Evolutionary conservation across 192 early-diverging fungal species (phyloP).

Genomic region (Dimargaris cristalligena): DNA sequence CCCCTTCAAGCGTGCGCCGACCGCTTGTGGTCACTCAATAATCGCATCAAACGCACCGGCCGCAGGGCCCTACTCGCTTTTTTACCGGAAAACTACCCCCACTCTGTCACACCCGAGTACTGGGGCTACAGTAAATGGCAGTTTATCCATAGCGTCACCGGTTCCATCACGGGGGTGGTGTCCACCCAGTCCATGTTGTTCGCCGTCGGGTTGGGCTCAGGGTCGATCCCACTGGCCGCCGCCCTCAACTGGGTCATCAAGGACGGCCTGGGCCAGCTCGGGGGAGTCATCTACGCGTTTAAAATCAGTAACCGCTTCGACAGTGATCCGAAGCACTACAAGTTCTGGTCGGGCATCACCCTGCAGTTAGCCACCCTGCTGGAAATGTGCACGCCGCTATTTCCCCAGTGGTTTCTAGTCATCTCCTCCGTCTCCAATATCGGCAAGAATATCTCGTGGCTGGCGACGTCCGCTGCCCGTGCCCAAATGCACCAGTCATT

Average conservation of each 20-base stretch:
- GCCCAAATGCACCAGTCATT: slow-evolving; percentile 72
- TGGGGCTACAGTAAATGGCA: slow-evolving; percentile 58
- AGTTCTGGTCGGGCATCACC: slow-evolving; percentile 49
- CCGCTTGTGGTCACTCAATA: no score
- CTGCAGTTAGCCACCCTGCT: slow-evolving; percentile 58
- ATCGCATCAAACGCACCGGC: no score
- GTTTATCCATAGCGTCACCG: slow-evolving; percentile 58
- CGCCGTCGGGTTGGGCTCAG: slow-evolving; percentile 63
- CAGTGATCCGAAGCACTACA: slow-evolving; percentile 64
- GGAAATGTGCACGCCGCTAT: slow-evolving; percentile 64
- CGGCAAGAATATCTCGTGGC: slow-evolving; percentile 75
- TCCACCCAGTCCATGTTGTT: slow-evolving; percentile 72
- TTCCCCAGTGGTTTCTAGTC: slow-evolving; percentile 54
- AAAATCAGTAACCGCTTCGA: slow-evolving; percentile 61
- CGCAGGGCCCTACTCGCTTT: slow-evolving; percentile 27
- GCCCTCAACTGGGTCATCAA: slow-evolving; percentile 86
- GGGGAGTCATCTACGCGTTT: slow-evolving; percentile 69
- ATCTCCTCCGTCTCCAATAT: slow-evolving; percentile 67
- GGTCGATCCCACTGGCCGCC: slow-evolving; percentile 57
- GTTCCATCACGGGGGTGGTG: slow-evolving; percentile 63
- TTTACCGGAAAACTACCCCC: slow-evolving; percentile 57
- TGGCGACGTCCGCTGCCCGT: slow-evolving; percentile 60
- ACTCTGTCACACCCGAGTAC: slow-evolving; percentile 58
- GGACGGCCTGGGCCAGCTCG: slow-evolving; percentile 73
- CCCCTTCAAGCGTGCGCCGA: no score